These are phyloP conservation scores for Tanacetum coccineum DNA, from an alignment of 129 eudicot genomes.

Conservation along the genomic window DNA sequence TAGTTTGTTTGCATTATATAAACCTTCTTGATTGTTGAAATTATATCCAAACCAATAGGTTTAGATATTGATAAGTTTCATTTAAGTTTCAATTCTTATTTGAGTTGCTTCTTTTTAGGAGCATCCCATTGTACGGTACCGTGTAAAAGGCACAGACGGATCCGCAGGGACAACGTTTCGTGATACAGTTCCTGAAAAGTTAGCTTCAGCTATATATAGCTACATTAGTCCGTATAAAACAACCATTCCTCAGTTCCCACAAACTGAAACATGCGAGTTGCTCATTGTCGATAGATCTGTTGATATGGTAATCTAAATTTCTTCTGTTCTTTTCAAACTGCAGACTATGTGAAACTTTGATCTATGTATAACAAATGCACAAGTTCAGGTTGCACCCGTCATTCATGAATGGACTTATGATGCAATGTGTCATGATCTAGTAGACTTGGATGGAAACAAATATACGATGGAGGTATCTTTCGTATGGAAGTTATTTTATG, in stretches of 20 bases:
- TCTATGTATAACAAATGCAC: conserved; percentile 13
- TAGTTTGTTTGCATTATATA: too few relatives aligned
- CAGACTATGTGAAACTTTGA: background rate
- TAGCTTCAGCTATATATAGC: conserved; percentile 69
- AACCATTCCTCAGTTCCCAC: conserved; percentile 75
- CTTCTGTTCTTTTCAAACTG: background rate
- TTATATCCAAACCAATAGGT: too few relatives aligned
- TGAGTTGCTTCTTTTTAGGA: conserved; percentile 46
- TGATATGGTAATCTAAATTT: conserved; percentile 54
- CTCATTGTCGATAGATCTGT: conserved; percentile 89
- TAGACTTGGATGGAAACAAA: conserved; percentile 92
- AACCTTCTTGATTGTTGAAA: too few relatives aligned
- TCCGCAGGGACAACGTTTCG: conserved; percentile 37
- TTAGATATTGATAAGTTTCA: background rate
- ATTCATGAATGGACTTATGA: conserved; percentile 99
- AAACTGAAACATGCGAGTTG: conserved; percentile 82
- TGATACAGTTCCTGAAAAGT: conserved; percentile 62
- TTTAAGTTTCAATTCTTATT: conserved; percentile 4
- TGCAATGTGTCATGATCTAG: conserved; percentile 97
- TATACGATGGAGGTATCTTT: conserved; percentile 68
- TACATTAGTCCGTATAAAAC: conserved; percentile 53
- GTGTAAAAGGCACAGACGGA: conserved; percentile 50
- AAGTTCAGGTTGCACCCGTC: conserved; percentile 80
- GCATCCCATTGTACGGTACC: conserved; percentile 75
- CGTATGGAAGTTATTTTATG: background rate